phyloP scores from a whole-genome alignment of 306 rosid genomes.

The Nissolia schottii region DNA sequence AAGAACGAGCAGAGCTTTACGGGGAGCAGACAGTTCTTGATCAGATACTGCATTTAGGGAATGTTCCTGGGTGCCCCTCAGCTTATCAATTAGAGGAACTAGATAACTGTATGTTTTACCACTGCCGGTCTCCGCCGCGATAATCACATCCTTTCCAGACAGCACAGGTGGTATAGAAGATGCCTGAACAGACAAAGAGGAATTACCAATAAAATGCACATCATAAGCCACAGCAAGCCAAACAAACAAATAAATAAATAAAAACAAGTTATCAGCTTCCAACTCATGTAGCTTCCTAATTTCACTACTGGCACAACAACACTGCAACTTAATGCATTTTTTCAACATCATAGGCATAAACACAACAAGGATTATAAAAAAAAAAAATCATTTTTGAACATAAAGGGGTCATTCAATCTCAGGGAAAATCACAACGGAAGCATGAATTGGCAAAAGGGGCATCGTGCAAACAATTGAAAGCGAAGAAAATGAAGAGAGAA shows the following conservation, averaged over 20 bases:
- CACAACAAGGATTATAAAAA: not conserved
- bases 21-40: constrained; percentile 26
- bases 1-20: constrained; percentile 58
- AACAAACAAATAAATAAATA: not conserved
- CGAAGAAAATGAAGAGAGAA: not conserved
- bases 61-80: constrained; percentile 32
- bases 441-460: not conserved
- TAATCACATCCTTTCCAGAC: constrained; percentile 74
- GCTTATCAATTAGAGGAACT: constrained; percentile 65
- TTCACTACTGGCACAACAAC: not conserved
- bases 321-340: not conserved
- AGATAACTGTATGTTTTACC: constrained; percentile 91
- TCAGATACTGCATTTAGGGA: constrained; percentile 32
- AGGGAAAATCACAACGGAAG: not conserved
- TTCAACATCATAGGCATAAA: not conserved
- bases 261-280: constrained; percentile 9
- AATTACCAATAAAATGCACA: not conserved
- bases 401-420: not conserved
- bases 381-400: not conserved
- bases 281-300: not conserved
- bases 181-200: constrained; percentile 56
- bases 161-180: constrained; percentile 76
- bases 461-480: not conserved
- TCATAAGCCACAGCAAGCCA: not conserved
- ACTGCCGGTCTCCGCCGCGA: constrained; percentile 98